Conservation (phyloP, 2,329 filamentous ascomycete species). For the Aspergillus sp. region DNA sequence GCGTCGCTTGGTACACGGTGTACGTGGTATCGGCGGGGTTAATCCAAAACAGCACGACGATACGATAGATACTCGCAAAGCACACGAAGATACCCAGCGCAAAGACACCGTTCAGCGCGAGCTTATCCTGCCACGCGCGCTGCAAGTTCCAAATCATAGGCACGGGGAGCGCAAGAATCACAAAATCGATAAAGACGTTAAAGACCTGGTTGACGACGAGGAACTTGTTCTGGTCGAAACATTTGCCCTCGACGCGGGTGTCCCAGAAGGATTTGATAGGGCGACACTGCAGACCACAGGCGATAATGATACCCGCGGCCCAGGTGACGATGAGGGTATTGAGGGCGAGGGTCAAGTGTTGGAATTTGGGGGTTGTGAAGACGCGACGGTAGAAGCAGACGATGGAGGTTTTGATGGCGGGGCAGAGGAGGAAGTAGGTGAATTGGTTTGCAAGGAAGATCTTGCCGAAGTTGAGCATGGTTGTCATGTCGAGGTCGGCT, state of each 20-base stretch:
- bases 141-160: constrained; percentile 31
- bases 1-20: constrained; percentile 26
- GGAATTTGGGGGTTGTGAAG: constrained; percentile 25
- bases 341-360: constrained; percentile 17
- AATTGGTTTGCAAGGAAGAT: constrained; percentile 31
- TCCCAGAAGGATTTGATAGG: constrained; percentile 27
- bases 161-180: constrained; percentile 24
- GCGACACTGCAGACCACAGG: constrained; percentile 26
- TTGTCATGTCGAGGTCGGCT: constrained; percentile 12
- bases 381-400: constrained; percentile 30
- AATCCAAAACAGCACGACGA: constrained; percentile 30
- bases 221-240: constrained; percentile 21
- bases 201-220: constrained; percentile 29
- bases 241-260: constrained; percentile 17
- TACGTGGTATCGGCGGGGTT: constrained; percentile 23
- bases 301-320: constrained; percentile 24
- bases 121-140: constrained; percentile 29
- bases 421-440: constrained; percentile 28
- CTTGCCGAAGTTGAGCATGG: constrained; percentile 25
- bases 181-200: constrained; percentile 28
- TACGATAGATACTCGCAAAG: constrained; percentile 31
- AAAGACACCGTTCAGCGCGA: constrained; percentile 27
- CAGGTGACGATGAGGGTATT: constrained; percentile 24
- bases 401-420: constrained; percentile 28
- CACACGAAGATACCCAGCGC: constrained; percentile 28